Conservation (phyloP, 78 protist genomes). For the Speleostelium caveatum region DNA sequence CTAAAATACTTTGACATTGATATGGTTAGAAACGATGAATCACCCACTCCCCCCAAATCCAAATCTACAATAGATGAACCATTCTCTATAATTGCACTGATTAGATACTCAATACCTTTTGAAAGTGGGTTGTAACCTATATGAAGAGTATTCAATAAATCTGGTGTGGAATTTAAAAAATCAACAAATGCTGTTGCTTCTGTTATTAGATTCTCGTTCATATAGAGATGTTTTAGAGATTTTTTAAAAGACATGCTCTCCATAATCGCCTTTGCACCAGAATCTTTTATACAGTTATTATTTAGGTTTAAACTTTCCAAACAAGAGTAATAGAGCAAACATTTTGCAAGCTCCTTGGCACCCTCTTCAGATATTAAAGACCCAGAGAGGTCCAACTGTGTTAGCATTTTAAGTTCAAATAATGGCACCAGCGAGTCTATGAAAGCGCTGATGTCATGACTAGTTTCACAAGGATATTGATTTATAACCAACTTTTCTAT, state of each 20-base stretch:
- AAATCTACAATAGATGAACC: background rate
- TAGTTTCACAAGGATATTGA: background rate
- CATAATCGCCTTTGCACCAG: background rate
- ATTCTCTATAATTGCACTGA: background rate
- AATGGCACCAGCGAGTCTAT: background rate
- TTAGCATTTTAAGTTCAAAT: background rate
- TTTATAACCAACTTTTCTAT: background rate
- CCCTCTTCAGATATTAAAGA: too few relatives aligned
- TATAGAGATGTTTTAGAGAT: background rate
- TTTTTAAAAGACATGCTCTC: background rate
- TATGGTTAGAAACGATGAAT: background rate
- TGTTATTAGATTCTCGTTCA: background rate
- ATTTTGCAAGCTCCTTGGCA: background rate
- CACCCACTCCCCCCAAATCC: background rate
- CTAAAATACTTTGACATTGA: background rate
- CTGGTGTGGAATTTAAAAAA: background rate
- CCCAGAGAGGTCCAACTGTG: background rate
- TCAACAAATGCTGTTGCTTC: background rate
- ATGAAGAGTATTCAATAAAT: background rate
- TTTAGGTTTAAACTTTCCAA: background rate
- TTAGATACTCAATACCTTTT: background rate
- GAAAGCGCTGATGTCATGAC: background rate
- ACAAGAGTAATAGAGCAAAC: background rate
- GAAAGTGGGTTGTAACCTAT: background rate
- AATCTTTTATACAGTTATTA: background rate